Base-by-base conservation (phyloP, 2,329 filamentous ascomycete species). In the Xylaria sp. region DNA sequence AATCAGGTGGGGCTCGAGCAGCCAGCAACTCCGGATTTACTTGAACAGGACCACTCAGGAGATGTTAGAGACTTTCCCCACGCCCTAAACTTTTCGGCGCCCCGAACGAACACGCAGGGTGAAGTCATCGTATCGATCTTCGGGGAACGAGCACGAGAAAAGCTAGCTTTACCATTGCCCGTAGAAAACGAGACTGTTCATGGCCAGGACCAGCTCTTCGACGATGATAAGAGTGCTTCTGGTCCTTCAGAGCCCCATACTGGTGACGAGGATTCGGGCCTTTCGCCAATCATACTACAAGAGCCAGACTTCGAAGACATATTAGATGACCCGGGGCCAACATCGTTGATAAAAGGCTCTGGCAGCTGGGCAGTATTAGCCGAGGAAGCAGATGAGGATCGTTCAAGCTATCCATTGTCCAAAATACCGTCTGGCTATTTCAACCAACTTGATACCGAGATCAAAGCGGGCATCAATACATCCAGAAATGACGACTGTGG, bases 161-260 rank as follows among this genome's bases (percentile, higher is more conserved):
- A 36, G 26, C 58, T 42, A 38, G 61, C 3, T 40, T 68, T 33
- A 28, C 71, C 51, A 42, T 69, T 63, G 57, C 72, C 53, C 6
- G 77, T 79, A 17, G 74, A 78, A 44, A 74, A 74, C 1, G 73
- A 73, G n/a, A 81, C 79, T 0, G 78, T 80, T 6, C 72, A 79
- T 9, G 80, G 79, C 6, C 73, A 79, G 6, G 77, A 81, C 9
- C 71, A 75, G 15, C 71, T 80, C 13, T 81, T 81, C 53, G 79
- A 80, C 6, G 63, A 66, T 42, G 36, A 63, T 26, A 66, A 51
- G 40, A 61, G 60, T n/a, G 10, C 17, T 15, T 60, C 56, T 13
- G 60, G 38, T 9, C 6, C n/a, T n/a, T 48, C 42, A 9, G 68
- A 63, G 23, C 44, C 49, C 5, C 2, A 42, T 23, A 49, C n/a